Evolutionary conservation across 2,329 filamentous ascomycete genomes (phyloP).

Genomic region (Aspergillus novoparasiticus): DNA sequence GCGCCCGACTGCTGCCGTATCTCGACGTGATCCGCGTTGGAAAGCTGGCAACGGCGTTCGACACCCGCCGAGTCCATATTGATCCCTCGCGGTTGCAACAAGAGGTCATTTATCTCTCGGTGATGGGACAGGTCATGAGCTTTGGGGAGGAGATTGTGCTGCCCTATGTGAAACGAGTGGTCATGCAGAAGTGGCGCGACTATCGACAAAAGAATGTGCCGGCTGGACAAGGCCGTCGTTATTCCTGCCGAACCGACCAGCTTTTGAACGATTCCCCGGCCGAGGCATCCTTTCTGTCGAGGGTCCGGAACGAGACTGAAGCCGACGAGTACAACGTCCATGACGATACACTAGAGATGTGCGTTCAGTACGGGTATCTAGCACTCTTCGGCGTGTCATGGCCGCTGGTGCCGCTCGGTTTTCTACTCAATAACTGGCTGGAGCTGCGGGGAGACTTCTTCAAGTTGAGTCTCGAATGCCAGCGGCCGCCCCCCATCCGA

Average conservation of each 20-base stretch:
- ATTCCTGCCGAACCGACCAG: conserved; percentile 47
- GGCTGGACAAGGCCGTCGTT: conserved; percentile 37
- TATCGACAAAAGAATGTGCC: conserved; percentile 25
- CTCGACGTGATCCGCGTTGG: conserved; percentile 78
- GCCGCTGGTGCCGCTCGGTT: conserved; percentile 87
- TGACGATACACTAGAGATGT: conserved; percentile 89
- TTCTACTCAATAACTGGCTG: conserved; percentile 94
- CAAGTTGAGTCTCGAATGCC: conserved; percentile 89
- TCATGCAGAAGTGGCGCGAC: conserved; percentile 68
- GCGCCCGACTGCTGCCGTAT: conserved; percentile 78
- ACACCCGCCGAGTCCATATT: conserved; percentile 65
- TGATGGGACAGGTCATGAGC: conserved; percentile 89
- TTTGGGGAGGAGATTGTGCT: conserved; percentile 82
- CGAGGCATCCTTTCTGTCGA: conserved; percentile 76
- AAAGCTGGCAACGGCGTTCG: conserved; percentile 26
- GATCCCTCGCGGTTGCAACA: conserved; percentile 81
- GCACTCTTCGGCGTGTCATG: conserved; percentile 90
- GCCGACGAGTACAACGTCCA: conserved; percentile 87
- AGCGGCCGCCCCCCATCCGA: conserved; percentile 85
- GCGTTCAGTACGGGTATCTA: conserved; percentile 85
- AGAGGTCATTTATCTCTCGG: conserved; percentile 94
- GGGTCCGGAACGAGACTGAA: conserved; percentile 80
- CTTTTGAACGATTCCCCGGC: conserved; percentile 68
- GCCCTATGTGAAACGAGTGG: conserved; percentile 79
- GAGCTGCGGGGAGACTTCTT: conserved; percentile 90